Conservation (phyloP, 306 rosid species). For the Quercus parvula region DNA sequence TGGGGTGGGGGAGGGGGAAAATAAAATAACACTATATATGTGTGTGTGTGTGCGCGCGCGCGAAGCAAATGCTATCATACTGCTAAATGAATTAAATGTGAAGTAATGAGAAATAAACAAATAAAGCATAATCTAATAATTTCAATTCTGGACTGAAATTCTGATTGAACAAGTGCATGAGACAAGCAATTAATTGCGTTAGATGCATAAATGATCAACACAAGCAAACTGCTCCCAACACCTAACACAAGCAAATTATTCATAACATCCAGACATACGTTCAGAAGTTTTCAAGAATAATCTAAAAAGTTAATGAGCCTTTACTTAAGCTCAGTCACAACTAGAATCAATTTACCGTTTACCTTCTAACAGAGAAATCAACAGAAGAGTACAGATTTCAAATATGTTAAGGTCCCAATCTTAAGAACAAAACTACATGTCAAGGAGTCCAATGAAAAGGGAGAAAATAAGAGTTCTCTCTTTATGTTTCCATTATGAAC, state of each 20-base stretch:
- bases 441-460: too few relatives aligned
- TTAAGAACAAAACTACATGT: not conserved
- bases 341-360: not conserved
- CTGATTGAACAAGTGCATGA: not conserved
- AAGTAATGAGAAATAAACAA: not conserved
- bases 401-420: not conserved
- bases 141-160: not conserved
- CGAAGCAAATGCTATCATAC: not conserved
- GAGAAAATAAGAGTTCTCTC: not conserved
- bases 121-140: not conserved
- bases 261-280: not conserved
- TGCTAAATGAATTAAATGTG: not conserved
- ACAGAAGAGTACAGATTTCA: not conserved
- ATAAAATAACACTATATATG: not conserved
- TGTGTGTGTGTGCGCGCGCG: accelerated
- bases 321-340: not conserved
- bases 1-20: not conserved
- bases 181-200: not conserved
- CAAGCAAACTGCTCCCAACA: not conserved
- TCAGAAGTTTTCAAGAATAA: not conserved
- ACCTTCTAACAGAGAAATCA: not conserved
- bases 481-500: not conserved
- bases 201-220: not conserved
- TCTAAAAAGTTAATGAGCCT: not conserved
- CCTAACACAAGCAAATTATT: not conserved